These are phyloP conservation scores for Vigna nakashimae DNA, from an alignment of 306 rosid species.

Conservation along the genomic window DNA sequence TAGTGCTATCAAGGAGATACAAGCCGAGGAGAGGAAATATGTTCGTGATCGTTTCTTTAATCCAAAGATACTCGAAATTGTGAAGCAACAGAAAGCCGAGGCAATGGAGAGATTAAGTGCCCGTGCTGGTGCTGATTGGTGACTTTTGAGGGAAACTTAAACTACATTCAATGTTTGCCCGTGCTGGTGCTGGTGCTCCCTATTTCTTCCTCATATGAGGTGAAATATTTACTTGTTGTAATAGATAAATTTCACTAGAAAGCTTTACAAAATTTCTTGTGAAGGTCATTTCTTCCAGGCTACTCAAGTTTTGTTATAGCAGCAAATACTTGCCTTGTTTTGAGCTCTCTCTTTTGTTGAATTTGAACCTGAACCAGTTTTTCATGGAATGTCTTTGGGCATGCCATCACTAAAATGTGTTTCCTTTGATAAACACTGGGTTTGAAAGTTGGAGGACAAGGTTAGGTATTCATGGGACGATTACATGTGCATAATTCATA, in stretches of 20 bases:
- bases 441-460: neutral
- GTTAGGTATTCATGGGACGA: too few species aligned
- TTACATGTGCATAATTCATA: too few species aligned
- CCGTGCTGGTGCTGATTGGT: conserved; percentile 47
- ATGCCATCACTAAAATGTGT: neutral
- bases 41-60: conserved; percentile 78
- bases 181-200: too few species aligned
- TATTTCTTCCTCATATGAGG: neutral
- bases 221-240: neutral
- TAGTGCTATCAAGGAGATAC: conserved; percentile 71
- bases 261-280: neutral
- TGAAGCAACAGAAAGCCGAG: conserved; percentile 64
- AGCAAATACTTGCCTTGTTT: conserved; percentile 22
- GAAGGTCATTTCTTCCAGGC: neutral
- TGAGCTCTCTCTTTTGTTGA: neutral
- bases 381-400: neutral
- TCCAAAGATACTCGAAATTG: conserved; percentile 63
- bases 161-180: neutral
- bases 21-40: conserved; percentile 77
- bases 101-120: conserved; percentile 48
- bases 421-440: neutral
- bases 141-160: neutral
- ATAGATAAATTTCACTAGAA: conserved; percentile 25
- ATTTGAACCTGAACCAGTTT: neutral
- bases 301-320: neutral